These are phyloP conservation scores for Aaosphaeria pasadenensis DNA, from an alignment of 2,329 filamentous ascomycete species.

Conservation along the genomic window DNA sequence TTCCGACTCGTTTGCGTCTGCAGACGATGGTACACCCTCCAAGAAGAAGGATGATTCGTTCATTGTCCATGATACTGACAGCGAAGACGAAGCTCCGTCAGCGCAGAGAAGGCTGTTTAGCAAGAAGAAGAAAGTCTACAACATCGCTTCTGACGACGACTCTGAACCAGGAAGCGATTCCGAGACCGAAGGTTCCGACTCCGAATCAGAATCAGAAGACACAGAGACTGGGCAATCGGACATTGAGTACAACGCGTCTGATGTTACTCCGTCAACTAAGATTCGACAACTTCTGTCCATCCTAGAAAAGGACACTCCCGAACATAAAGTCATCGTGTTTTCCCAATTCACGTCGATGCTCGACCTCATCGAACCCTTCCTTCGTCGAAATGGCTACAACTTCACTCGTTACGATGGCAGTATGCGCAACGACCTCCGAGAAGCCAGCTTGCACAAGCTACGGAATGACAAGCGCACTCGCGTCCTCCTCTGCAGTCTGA, in stretches of 20 bases:
- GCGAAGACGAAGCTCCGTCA: slow-evolving; percentile 36
- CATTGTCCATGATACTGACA: slow-evolving; percentile 35
- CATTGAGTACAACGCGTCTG: slow-evolving; percentile 41
- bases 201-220: slow-evolving; percentile 31
- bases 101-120: slow-evolving; percentile 21
- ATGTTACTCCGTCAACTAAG: slow-evolving; percentile 74
- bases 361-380: slow-evolving; percentile 89
- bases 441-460: slow-evolving; percentile 76
- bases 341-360: slow-evolving; percentile 99
- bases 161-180: slow-evolving; percentile 22
- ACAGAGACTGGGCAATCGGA: slow-evolving; percentile 41
- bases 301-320: slow-evolving; percentile 69
- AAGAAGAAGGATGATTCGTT: slow-evolving; percentile 27
- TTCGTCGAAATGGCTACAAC: slow-evolving; percentile 68
- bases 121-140: slow-evolving; percentile 52
- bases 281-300: slow-evolving; percentile 82
- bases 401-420: slow-evolving; percentile 91
- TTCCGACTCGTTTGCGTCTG: slow-evolving; percentile 62
- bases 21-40: slow-evolving; percentile 39
- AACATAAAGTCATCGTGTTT: slow-evolving; percentile 98
- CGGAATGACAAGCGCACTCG: slow-evolving; percentile 72
- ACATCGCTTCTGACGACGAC: slow-evolving; percentile 42
- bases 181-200: slow-evolving; percentile 14
- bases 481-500: slow-evolving; percentile 86
- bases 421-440: slow-evolving; percentile 91